Percentiles rank a stretch among this genome's conserved stretches.
Evolutionary conservation across 2,329 filamentous ascomycete genomes (phyloP).

Genomic region (Fusarium pilosicola): DNA sequence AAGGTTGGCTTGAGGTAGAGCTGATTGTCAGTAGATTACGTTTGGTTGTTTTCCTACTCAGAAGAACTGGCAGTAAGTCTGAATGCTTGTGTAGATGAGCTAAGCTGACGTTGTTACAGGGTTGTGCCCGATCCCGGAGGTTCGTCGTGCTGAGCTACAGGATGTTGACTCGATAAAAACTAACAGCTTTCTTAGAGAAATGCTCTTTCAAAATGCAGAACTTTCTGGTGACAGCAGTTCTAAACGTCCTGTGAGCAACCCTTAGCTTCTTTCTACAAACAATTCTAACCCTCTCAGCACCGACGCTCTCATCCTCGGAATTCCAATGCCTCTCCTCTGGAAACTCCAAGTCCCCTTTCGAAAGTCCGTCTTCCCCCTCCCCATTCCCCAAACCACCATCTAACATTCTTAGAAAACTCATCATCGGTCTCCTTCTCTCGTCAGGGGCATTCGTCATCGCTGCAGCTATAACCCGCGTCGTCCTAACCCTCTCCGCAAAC

Average conservation of each 20-base stretch:
- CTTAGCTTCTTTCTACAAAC: no score
- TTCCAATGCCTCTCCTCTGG: conserved; percentile 36
- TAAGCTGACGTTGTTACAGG: background rate
- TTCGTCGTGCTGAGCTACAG: background rate
- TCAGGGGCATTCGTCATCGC: conserved; percentile 44
- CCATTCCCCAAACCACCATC: fast-evolving
- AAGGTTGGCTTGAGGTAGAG: fast-evolving
- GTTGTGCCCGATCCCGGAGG: conserved; percentile 33
- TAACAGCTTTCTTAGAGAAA: conserved; percentile 19
- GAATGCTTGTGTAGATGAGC: fast-evolving
- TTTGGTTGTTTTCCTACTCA: conserved; percentile 36
- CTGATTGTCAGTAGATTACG: conserved; percentile 17
- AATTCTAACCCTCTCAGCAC: conserved; percentile 13
- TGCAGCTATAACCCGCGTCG: conserved; percentile 38
- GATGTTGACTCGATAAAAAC: background rate
- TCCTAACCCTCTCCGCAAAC: conserved; percentile 36
- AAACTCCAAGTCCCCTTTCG: conserved; percentile 35
- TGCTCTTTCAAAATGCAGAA: conserved; percentile 34
- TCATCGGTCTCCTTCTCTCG: conserved; percentile 41
- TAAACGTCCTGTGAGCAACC: conserved; percentile 30
- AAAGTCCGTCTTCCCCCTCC: conserved; percentile 6
- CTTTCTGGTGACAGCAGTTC: conserved; percentile 31
- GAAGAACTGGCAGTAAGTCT: conserved; percentile 37
- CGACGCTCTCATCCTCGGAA: conserved; percentile 29
- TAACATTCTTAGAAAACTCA: conserved; percentile 32